Evolutionary conservation across 2,329 filamentous ascomycete genomes (phyloP), one percentile per base, ranked within the genome.

Genomic region (Corinectria fuckeliana): DNA sequence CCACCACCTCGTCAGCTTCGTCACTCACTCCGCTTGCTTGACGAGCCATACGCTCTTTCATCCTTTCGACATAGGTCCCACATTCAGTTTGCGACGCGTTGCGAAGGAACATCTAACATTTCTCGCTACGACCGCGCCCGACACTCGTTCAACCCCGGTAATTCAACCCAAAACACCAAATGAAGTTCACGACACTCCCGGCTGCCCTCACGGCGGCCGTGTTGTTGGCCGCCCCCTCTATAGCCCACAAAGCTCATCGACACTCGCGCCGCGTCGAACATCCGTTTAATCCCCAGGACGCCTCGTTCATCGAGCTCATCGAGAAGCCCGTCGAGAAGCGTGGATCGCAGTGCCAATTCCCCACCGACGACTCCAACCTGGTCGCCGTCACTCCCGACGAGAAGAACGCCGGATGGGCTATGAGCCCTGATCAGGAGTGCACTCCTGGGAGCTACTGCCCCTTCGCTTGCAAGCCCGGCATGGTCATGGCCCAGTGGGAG

Each of bases 401-500:
- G 41, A 72, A 78, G 72, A 94, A 94, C 77, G 88, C 81, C 49
- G 91, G 91, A 61, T 94, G 91, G 88, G 91, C 91, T 39, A 88
- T 93, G 85, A 90, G 88, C 69, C 90, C 91, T 4, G 88, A 93
- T 74, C 85, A 90, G 72, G 74, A 83, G 53, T 93, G 91, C 74
- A 80, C 79, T 58, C 83, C 86, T 4, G 89, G 87, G 58, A 84
- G 74, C 65, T 93, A 89, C 76, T 93, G 91, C 71, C 91, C 91
- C 2, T 88, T 91, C 73, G 91, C 91, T 52, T 93, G 91, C 74
- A 89, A 88, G 59, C 75, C 90, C 0, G 91, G 91, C 59, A 85
- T 91, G 79, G 85, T 93, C 25, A 91, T 90, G 81, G 85, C 87
- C 62, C 91, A 94, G 75, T 93, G 91, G 91, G 86, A 92, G 70